Conservation (phyloP, 257 asterid species). For the Capsicum baccatum region DNA sequence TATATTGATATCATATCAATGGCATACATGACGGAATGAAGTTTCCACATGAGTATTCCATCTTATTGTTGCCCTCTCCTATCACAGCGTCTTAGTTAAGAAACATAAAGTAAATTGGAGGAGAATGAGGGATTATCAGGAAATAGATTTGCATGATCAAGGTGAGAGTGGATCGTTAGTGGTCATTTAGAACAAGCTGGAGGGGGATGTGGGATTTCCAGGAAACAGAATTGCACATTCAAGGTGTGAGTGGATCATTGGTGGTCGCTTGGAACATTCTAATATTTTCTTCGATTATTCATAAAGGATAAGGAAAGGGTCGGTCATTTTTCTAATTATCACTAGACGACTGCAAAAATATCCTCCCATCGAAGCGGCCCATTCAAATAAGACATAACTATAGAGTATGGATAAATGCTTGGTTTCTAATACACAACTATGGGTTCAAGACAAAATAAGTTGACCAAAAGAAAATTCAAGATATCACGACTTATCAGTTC, state of each 20-base stretch:
- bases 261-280: not conserved
- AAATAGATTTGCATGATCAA: not conserved
- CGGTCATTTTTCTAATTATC: not conserved
- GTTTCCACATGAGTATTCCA: not conserved
- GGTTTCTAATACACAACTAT: not conserved
- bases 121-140: not conserved
- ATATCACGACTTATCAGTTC: conserved; percentile 12
- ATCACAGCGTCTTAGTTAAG: not conserved
- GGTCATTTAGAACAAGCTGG: conserved; percentile 8
- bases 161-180: conserved; percentile 12
- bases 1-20: not conserved
- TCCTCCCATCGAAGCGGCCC: not conserved
- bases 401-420: conserved; percentile 11
- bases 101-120: not conserved
- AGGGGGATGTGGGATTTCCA: not conserved
- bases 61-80: not conserved
- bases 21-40: conserved; percentile 17
- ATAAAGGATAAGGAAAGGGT: not conserved
- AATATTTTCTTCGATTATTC: not conserved
- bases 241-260: conserved; percentile 1
- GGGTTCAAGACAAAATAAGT: not conserved
- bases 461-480: not conserved
- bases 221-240: not conserved
- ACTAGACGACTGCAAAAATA: conserved; percentile 4
- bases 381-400: not conserved